A percentile compares a stretch with the other conserved stretches of the same genome.
Conservation (phyloP, 805 yeast species). For the Candida anglica region DNA sequence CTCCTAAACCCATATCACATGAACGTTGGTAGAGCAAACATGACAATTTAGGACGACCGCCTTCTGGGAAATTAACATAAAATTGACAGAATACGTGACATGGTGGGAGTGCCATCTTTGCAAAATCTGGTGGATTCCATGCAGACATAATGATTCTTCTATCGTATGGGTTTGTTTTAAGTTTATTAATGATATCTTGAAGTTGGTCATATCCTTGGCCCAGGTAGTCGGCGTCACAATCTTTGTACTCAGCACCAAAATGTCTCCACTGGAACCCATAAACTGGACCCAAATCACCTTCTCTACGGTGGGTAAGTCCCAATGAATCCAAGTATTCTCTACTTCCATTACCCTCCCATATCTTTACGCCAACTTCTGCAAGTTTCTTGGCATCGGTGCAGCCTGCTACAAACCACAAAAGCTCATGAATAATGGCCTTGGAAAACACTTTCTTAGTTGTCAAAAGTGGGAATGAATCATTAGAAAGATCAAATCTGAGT, state of each 20-base stretch:
- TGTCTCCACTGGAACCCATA: constrained; percentile 99
- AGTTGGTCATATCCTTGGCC: constrained; percentile 92
- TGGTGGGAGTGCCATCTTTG: constrained; percentile 95
- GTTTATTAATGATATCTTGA: constrained; percentile 68
- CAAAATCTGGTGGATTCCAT: constrained; percentile 97
- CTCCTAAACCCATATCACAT: constrained; percentile 99
- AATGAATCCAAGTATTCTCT: constrained; percentile 82
- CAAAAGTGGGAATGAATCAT: constrained; percentile 77
- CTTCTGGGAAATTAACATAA: constrained; percentile 79
- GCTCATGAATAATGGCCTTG: constrained; percentile 82
- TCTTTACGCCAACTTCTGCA: constrained; percentile 82
- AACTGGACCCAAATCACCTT: constrained; percentile 96
- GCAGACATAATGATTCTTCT: constrained; percentile 93
- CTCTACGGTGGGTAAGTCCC: constrained; percentile 77
- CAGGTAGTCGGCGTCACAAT: constrained; percentile 82
- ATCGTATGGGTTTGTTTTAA: constrained; percentile 89
- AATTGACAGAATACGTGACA: constrained; percentile 97
- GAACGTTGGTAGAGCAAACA: constrained; percentile 93
- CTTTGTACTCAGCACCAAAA: constrained; percentile 89
- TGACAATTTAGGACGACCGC: constrained; percentile 62
- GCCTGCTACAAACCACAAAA: constrained; percentile 90
- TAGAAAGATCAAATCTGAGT: constrained; percentile 69
- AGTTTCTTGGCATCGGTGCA: constrained; percentile 82
- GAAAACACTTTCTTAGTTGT: constrained; percentile 93
- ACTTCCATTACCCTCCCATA: constrained; percentile 99